These are phyloP conservation scores for Amylocystis lapponica DNA, from an alignment of 768 basidiomycete species.

Conservation along the genomic window DNA sequence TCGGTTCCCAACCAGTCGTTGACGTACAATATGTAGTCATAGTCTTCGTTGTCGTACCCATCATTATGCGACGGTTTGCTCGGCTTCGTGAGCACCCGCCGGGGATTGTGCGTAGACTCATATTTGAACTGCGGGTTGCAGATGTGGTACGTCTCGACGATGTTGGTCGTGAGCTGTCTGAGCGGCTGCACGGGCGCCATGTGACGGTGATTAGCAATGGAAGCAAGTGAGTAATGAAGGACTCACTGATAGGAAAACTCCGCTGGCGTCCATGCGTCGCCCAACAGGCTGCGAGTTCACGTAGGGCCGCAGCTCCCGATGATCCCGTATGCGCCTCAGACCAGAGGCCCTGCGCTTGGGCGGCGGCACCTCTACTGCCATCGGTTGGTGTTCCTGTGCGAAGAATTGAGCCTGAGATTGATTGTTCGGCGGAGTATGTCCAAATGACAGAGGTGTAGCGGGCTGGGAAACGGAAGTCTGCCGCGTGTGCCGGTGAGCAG, in stretches of 20 bases:
- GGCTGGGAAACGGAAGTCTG: constrained; percentile 63
- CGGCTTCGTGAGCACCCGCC: constrained; percentile 95
- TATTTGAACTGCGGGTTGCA: constrained; percentile 96
- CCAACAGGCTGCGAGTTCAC: constrained; percentile 56
- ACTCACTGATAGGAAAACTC: constrained; percentile 78
- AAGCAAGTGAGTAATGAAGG: constrained; percentile 2
- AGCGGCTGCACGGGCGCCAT: constrained; percentile 38
- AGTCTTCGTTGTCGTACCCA: constrained; percentile 97
- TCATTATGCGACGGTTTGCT: constrained; percentile 95
- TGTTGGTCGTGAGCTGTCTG: constrained; percentile 73
- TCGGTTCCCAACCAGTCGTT: constrained; percentile 96
- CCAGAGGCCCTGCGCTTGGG: constrained; percentile 69
- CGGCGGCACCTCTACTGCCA: constrained; percentile 59
- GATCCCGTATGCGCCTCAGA: constrained; percentile 72
- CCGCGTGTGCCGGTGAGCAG: constrained; percentile 41
- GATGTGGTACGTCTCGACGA: constrained; percentile 87
- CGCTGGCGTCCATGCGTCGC: constrained; percentile 73
- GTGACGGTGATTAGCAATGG: background rate
- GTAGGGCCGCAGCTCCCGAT: constrained; percentile 72
- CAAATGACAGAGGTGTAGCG: constrained; percentile 65
- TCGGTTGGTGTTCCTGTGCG: constrained; percentile 54
- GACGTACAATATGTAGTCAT: constrained; percentile 98
- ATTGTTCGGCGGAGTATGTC: constrained; percentile 46
- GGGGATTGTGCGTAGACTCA: constrained; percentile 90
- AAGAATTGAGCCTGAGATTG: constrained; percentile 50